Percentiles rank a stretch among this genome's conserved stretches.
Conservation (phyloP, 1,139 yeast species). For the Wickerhamiella pararugosa region DNA sequence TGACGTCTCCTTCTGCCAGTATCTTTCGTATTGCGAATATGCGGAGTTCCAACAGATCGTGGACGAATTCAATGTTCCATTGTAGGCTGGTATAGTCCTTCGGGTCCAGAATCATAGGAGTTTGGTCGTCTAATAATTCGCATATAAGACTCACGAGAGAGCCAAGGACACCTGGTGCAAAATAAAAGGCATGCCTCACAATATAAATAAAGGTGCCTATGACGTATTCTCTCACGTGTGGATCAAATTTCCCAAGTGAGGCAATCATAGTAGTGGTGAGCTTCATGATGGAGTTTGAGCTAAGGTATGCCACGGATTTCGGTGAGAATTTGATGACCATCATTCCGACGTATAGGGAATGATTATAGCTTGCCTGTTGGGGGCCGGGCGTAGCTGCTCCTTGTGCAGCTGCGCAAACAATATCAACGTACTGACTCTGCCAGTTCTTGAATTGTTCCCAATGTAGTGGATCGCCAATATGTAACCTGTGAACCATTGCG, state of each 20-base stretch:
- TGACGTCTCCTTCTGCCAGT: background rate
- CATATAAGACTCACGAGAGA: too few species aligned
- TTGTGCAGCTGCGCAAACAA: background rate
- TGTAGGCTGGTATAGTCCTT: too few species aligned
- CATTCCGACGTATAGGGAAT: background rate
- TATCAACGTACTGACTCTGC: background rate
- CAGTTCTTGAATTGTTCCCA: background rate
- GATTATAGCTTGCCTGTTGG: background rate
- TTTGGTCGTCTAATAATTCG: too few species aligned
- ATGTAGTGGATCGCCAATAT: too few species aligned
- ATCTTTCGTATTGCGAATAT: background rate
- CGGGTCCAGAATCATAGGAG: too few species aligned
- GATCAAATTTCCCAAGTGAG: background rate
- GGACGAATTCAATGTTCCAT: conserved; percentile 3
- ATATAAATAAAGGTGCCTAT: conserved; percentile 1
- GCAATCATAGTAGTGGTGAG: background rate
- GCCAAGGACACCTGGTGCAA: too few species aligned
- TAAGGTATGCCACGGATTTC: background rate
- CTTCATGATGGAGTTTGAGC: background rate
- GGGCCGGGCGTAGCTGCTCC: background rate
- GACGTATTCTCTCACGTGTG: background rate
- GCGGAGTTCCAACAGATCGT: background rate
- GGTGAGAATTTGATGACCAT: background rate
- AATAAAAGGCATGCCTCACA: background rate
- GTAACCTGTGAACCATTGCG: too few species aligned